phyloP scores from a whole-genome alignment of 148 eudicot species.

The Suaeda aralocaspica region DNA sequence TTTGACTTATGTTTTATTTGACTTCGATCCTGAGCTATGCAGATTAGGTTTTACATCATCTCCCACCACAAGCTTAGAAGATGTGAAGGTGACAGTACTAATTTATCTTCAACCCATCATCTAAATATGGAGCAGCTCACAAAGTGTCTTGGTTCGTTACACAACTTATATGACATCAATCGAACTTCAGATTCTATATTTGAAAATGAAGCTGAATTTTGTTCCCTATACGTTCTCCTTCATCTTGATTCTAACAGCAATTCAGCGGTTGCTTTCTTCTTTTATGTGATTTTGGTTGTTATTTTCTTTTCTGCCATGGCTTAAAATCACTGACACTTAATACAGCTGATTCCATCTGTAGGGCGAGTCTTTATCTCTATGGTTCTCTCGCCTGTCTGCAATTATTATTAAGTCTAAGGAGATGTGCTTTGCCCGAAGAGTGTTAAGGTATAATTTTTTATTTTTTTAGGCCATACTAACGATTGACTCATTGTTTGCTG shows the following conservation, averaged over 20 bases:
- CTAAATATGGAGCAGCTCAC: constrained; percentile 87
- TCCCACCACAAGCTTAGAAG: constrained; percentile 74
- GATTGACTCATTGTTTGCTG: background rate
- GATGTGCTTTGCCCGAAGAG: constrained; percentile 64
- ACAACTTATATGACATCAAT: constrained; percentile 64
- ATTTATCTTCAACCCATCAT: constrained; percentile 52
- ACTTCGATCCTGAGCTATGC: constrained; percentile 12
- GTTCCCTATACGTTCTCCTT: constrained; percentile 73
- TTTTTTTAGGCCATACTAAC: background rate
- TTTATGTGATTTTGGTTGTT: constrained; percentile 11
- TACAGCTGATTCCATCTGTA: constrained; percentile 24
- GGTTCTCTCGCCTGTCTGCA: constrained; percentile 60
- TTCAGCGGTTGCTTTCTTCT: constrained; percentile 39
- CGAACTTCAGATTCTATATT: constrained; percentile 34
- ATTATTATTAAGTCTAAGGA: constrained; percentile 53
- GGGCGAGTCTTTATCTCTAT: constrained; percentile 77
- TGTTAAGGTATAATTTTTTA: constrained; percentile 50
- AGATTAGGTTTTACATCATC: constrained; percentile 75
- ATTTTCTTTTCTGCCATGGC: constrained; percentile 1
- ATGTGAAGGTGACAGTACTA: constrained; percentile 36
- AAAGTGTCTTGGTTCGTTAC: constrained; percentile 65
- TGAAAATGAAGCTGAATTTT: constrained; percentile 76
- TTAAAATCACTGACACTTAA: constrained; percentile 14
- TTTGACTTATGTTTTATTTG: background rate
- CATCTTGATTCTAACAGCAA: constrained; percentile 66